Conservation (phyloP, 129 eudicot genomes). For the Artemisia tridentata region DNA sequence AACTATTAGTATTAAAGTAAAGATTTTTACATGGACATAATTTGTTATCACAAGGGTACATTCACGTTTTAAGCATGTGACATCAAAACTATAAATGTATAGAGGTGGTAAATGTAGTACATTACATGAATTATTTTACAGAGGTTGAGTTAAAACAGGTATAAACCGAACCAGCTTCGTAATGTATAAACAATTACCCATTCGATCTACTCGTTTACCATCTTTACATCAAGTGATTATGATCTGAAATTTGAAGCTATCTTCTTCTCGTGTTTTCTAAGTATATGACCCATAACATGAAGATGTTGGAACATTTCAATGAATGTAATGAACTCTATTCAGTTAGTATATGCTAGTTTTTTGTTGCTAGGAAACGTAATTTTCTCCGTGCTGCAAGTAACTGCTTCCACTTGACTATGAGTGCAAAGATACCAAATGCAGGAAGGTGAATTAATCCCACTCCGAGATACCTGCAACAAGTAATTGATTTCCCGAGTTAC, state of each 20-base stretch:
- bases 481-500: conserved; percentile 6
- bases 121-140: no score
- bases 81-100: no score
- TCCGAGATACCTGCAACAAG: conserved; percentile 72
- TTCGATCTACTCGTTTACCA: not conserved
- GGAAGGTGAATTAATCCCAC: conserved; percentile 68
- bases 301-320: not conserved
- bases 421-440: conserved; percentile 57
- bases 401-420: conserved; percentile 55
- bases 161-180: no score
- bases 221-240: not conserved
- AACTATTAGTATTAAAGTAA: no score
- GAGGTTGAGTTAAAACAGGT: no score
- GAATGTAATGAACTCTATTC: not conserved
- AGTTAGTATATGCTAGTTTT: not conserved
- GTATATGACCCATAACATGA: not conserved
- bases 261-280: not conserved
- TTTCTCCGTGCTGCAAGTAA: conserved; percentile 25
- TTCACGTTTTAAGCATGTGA: no score
- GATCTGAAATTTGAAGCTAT: not conserved
- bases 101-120: no score
- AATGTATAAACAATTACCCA: not conserved
- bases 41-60: no score
- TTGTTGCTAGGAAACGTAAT: not conserved
- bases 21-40: no score